Evolutionary conservation across 2,329 filamentous ascomycete genomes (phyloP), one percentile per base, ranked within the genome.

Genomic region (Pseudogymnoascus sp.): DNA sequence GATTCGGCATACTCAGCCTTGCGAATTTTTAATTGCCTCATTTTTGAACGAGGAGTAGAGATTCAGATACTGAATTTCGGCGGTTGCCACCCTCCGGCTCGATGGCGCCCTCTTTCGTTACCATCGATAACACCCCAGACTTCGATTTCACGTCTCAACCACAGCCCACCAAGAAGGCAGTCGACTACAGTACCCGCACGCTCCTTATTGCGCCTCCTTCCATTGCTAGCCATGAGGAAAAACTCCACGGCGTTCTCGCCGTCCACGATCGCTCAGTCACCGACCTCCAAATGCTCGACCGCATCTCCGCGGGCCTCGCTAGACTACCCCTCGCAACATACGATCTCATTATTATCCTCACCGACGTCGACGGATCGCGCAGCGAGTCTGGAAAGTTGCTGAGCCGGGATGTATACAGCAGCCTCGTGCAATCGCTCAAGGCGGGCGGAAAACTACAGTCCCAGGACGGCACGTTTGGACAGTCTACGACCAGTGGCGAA

Each of bases 201-300:
- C 87, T 96, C 66, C 86, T 96, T 42, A 87, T 97, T 66, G 92
- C 93, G 33, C 93, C 95, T 62, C 93, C 95, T 11, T 96, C 92
- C 24, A 84, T 97, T 70, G 88, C 95, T 68, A 86, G 91, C 63
- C 89, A 96, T 76, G 90, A 93, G 69, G 87, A 91, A 68, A 86
- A 86, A 70, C 82, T 97, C 68, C 83, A 86, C 67, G 79, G 80
- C 68, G 81, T 95, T 66, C 84, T 96, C 71, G 81, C 86, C 64
- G 80, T 85, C 64, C 86, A 91, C 78, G 86, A 95, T 75, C 88
- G 91, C 72, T 79, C 82, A 67, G 80, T 83, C 53, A 93, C 92
- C 66, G 95, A 99, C 73, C 82, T 99, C 62, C 95, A 97, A 76
- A 99, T 99, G 95, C 89, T 99, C 66, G 95, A 99, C 78, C 91